Percentiles rank a stretch among this genome's conserved stretches.
Evolutionary conservation across 441 rosid species (phyloP).

Genomic region (Corymbia citriodora): DNA sequence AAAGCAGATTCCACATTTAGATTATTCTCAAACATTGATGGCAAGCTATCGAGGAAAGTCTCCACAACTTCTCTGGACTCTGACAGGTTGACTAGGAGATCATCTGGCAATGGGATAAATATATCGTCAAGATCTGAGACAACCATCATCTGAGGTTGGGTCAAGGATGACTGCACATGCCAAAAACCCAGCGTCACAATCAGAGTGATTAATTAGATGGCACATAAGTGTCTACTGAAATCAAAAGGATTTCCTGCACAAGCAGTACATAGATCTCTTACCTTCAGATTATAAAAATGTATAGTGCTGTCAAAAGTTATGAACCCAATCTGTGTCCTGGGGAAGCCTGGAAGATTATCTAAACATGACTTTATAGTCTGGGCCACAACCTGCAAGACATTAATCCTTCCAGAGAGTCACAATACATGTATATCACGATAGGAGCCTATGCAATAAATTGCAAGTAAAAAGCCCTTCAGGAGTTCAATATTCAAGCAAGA

Average conservation of each 20-base stretch:
- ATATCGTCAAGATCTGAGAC: slow-evolving; percentile 96
- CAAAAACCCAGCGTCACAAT: slow-evolving; percentile 18
- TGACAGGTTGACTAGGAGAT: slow-evolving; percentile 97
- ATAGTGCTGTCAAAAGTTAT: slow-evolving; percentile 97
- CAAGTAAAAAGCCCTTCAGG: background rate
- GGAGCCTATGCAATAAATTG: background rate
- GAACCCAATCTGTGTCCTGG: slow-evolving; percentile 98
- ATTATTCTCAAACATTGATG: slow-evolving; percentile 91
- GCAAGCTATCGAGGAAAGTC: slow-evolving; percentile 87
- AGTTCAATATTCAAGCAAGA: background rate
- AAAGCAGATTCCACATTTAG: slow-evolving; percentile 94
- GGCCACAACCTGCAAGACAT: slow-evolving; percentile 64
- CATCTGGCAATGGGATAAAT: slow-evolving; percentile 93
- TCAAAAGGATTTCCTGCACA: background rate
- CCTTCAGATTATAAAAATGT: slow-evolving; percentile 99
- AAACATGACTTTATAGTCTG: slow-evolving; percentile 92
- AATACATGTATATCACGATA: background rate
- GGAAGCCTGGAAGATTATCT: slow-evolving; percentile 93
- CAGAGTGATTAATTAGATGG: slow-evolving; percentile 2
- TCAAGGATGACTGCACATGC: slow-evolving; percentile 81
- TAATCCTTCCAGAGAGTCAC: background rate
- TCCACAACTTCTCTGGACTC: slow-evolving; percentile 95
- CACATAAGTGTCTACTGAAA: background rate
- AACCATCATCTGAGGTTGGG: slow-evolving; percentile 99
- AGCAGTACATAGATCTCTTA: slow-evolving; percentile 14